Evolutionary conservation across 345 rosid species (phyloP).

Genomic region (Salix purpurea): DNA sequence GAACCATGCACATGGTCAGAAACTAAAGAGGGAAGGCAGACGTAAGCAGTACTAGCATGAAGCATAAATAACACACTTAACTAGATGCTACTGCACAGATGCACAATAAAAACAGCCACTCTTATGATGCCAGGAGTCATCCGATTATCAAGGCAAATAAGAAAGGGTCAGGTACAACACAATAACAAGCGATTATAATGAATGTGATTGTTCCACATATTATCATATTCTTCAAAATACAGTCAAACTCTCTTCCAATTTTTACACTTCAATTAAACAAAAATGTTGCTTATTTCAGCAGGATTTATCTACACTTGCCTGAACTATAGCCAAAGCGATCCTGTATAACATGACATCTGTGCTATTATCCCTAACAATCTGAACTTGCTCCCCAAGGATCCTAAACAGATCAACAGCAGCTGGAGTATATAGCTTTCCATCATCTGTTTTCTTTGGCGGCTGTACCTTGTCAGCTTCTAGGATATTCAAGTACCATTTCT

Average conservation of each 20-base stretch:
- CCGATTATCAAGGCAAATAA: background rate
- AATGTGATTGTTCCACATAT: background rate
- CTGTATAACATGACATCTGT: slow-evolving; percentile 95
- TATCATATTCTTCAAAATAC: background rate
- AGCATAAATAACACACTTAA: slow-evolving; percentile 6
- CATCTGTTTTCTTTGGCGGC: slow-evolving; percentile 97
- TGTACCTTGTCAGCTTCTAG: slow-evolving; percentile 96
- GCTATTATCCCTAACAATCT: slow-evolving; percentile 95
- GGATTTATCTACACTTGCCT: slow-evolving; percentile 40
- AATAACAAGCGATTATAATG: background rate
- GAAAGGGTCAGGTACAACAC: background rate
- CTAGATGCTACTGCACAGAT: background rate
- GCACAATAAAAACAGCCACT: background rate
- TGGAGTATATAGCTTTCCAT: slow-evolving; percentile 97
- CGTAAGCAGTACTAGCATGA: background rate
- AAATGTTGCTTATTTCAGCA: background rate
- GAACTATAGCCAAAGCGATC: slow-evolving; percentile 87
- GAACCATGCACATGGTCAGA: background rate
- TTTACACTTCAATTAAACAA: background rate
- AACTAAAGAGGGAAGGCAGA: background rate
- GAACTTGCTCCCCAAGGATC: slow-evolving; percentile 98
- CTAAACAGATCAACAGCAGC: slow-evolving; percentile 99
- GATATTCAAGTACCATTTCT: slow-evolving; percentile 99
- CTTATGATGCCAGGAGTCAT: background rate
- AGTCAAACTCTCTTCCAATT: background rate